Percentiles rank a stretch among this genome's conserved stretches.
phyloP scores from a whole-genome alignment of 805 yeast genomes.

The Dipodascopsis tothii region DNA sequence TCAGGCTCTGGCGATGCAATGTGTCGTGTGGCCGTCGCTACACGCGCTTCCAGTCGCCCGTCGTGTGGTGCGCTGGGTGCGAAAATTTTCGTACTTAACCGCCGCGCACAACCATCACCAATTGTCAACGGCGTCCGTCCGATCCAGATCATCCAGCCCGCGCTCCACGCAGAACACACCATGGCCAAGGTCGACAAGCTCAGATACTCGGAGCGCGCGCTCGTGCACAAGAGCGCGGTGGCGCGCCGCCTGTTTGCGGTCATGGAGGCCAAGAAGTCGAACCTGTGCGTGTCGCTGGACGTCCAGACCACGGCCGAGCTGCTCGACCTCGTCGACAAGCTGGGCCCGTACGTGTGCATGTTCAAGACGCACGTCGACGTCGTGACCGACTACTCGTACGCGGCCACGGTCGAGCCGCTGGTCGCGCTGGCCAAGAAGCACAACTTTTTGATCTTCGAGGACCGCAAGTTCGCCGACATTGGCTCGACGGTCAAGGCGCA shows the following conservation, averaged over 20 bases:
- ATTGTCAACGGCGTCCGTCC: too few species aligned
- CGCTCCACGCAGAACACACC: too few species aligned
- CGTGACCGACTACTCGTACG: conserved; percentile 78
- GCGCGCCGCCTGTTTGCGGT: conserved; percentile 65
- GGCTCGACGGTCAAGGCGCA: conserved; percentile 96
- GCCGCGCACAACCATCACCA: too few species aligned
- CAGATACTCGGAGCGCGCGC: conserved; percentile 70
- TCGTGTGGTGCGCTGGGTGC: too few species aligned
- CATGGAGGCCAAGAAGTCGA: conserved; percentile 75
- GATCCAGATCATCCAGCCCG: too few species aligned
- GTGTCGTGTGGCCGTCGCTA: too few species aligned
- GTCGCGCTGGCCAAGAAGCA: conserved; percentile 67
- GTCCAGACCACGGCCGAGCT: conserved; percentile 74
- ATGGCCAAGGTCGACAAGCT: too few species aligned
- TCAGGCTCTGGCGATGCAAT: too few species aligned
- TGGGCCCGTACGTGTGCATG: conserved; percentile 88
- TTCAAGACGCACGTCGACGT: conserved; percentile 94
- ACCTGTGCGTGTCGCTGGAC: conserved; percentile 91
- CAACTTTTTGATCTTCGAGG: conserved; percentile 88
- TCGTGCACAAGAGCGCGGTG: conserved; percentile 63
- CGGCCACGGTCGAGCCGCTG: conserved; percentile 69
- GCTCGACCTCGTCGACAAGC: conserved; percentile 57
- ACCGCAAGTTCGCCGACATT: conserved; percentile 95
- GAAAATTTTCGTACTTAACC: too few species aligned
- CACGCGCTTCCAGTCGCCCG: too few species aligned